Evolutionary conservation across 805 yeast species (phyloP).

Genomic region (Candida chilensis): DNA sequence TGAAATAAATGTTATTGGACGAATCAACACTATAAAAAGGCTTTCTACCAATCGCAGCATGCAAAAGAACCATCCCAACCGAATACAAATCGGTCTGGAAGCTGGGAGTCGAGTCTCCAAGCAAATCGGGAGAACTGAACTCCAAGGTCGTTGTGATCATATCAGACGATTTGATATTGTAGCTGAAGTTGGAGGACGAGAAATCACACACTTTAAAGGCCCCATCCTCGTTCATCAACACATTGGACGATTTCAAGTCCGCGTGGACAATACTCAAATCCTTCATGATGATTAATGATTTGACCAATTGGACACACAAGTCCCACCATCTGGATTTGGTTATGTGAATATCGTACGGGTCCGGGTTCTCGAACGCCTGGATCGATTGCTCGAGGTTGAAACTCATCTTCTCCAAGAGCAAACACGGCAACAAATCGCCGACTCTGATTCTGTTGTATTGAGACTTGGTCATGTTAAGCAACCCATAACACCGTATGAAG

Average conservation of each 20-base stretch:
- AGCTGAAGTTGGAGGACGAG: constrained; percentile 21
- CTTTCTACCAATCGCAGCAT: constrained; percentile 33
- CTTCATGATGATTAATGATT: background rate
- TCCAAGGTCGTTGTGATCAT: constrained; percentile 24
- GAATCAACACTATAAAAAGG: constrained; percentile 24
- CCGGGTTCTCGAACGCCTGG: background rate
- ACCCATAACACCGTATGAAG: background rate
- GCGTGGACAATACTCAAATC: constrained; percentile 25
- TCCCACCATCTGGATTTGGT: background rate
- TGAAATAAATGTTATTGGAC: constrained; percentile 11
- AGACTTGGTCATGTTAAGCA: background rate
- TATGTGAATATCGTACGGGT: too few species aligned
- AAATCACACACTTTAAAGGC: constrained; percentile 37
- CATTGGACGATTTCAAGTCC: constrained; percentile 38
- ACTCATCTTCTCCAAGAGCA: background rate
- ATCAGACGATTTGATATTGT: constrained; percentile 6
- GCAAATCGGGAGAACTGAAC: constrained; percentile 38
- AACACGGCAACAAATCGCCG: background rate
- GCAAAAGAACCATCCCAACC: constrained; percentile 32
- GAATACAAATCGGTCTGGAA: constrained; percentile 35
- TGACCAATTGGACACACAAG: background rate
- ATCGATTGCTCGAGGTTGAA: background rate
- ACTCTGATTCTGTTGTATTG: background rate
- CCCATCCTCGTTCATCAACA: constrained; percentile 15
- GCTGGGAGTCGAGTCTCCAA: constrained; percentile 17